Conservation (phyloP, 139 green algal species). For the Diplosphaera chodatii region DNA sequence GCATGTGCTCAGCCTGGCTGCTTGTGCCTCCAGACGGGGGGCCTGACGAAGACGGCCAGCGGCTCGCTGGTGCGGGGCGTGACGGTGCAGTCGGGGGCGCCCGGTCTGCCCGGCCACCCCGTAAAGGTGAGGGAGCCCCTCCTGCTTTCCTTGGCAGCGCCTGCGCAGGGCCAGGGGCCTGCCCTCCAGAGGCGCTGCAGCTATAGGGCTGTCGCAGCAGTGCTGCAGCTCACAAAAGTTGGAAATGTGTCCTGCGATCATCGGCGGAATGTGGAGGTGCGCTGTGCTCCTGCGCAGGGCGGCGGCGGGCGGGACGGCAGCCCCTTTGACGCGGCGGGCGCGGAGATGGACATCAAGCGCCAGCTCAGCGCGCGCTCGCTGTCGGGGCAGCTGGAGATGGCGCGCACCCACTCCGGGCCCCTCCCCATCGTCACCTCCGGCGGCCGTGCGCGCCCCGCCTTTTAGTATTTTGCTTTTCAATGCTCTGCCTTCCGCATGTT, state of each 20-base stretch:
- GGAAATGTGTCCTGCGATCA: no score
- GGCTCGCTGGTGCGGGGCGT: slow-evolving; percentile 6
- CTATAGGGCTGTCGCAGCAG: no score
- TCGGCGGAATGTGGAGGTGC: no score
- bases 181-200: no score
- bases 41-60: background rate
- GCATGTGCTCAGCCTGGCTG: no score
- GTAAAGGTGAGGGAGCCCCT: background rate
- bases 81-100: slow-evolving; percentile 12
- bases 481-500: no score
- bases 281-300: background rate
- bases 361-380: background rate
- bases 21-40: background rate
- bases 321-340: background rate
- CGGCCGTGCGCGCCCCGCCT: background rate
- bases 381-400: background rate
- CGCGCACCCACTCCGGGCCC: background rate
- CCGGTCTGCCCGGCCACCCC: slow-evolving; percentile 9
- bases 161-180: no score
- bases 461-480: no score
- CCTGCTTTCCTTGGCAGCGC: no score
- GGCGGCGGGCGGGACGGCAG: background rate
- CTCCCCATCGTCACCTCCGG: background rate
- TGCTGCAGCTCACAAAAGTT: no score
- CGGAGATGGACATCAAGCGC: background rate